phyloP scores from a whole-genome alignment of 2,329 filamentous ascomycete genomes.

The Apiospora koreana region DNA sequence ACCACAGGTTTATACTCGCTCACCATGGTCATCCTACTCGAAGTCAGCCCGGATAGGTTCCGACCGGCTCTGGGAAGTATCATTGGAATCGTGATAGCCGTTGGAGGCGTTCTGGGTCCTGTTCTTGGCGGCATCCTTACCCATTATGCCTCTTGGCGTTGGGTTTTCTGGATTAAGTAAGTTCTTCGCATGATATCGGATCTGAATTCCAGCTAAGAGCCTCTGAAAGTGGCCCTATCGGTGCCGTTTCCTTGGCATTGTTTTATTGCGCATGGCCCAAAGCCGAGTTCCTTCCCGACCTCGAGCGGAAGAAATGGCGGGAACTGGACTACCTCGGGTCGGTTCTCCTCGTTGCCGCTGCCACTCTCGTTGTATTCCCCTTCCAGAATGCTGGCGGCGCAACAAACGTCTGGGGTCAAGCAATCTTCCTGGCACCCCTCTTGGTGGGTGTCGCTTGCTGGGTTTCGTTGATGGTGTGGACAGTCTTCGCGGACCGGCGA shows the following conservation, averaged over 20 bases:
- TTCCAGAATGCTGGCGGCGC: slow-evolving; percentile 52
- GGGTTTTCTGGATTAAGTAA: slow-evolving; percentile 63
- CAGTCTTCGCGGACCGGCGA: slow-evolving; percentile 29
- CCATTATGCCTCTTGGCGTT: slow-evolving; percentile 51
- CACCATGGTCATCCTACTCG: slow-evolving; percentile 56
- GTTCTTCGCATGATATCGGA: slow-evolving; percentile 20
- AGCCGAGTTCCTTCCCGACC: slow-evolving; percentile 37
- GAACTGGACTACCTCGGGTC: slow-evolving; percentile 57
- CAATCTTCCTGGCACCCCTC: slow-evolving; percentile 44
- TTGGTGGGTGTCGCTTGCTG: slow-evolving; percentile 38
- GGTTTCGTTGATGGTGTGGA: slow-evolving; percentile 43
- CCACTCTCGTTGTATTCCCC: slow-evolving; percentile 57
- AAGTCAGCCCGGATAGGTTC: slow-evolving; percentile 44
- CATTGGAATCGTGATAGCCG: slow-evolving; percentile 50
- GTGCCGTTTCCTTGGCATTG: slow-evolving; percentile 44
- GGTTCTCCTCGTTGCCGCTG: slow-evolving; percentile 52
- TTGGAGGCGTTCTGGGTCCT: slow-evolving; percentile 52
- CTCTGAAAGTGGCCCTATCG: slow-evolving; percentile 50
- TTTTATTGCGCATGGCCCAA: slow-evolving; percentile 55
- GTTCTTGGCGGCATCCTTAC: slow-evolving; percentile 53
- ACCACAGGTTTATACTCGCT: slow-evolving; percentile 51
- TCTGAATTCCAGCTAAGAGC: neutral
- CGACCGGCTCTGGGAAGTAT: slow-evolving; percentile 46
- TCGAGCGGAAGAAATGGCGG: slow-evolving; percentile 44
- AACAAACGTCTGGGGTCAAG: slow-evolving; percentile 41